Evolutionary conservation across 805 yeast species (phyloP), one percentile per base, ranked within the genome.

Genomic region (Yarrowia osloensis): DNA sequence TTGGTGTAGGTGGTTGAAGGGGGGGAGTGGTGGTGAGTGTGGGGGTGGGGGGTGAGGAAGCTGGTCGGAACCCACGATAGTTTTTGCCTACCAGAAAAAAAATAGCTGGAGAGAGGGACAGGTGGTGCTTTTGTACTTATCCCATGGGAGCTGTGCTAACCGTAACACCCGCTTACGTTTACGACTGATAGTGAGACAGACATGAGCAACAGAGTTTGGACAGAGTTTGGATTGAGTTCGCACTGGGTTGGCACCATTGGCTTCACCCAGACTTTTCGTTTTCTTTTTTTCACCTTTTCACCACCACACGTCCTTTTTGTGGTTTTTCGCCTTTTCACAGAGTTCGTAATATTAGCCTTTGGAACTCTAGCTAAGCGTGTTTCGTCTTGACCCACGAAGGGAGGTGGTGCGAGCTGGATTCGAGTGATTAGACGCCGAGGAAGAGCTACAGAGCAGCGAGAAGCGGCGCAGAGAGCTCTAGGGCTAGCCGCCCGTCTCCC

Each of bases 91-190:
- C 31, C 62, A n/a, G 62, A 19, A 54, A 39, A 54, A 39, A 37
- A 54, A 35, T n/a, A n/a, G 35, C 62, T 54, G 62, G 37, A 35
- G 46, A 54, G 47, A 39, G 63, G 63, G 37, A 57, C 15, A n/a
- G 22, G 49, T 28, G 47, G 63, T 28, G 63, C 63, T 57, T 57
- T 57, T 57, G 63, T 57, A 57, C 63, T 57, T 39, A 26, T 17
- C 26, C 46, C 62, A 54, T n/a, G 22, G n/a, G 12, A n/a, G 24
- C 35, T 24, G 46, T 54, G 33, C 46, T 54, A 54, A 54, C 62
- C 46, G 57, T 50, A 50, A 50, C 57, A 50, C 57, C 57, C 57
- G 57, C 57, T 50, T 50, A 50, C 57, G 57, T 50, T 50, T 50
- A 50, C 57, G 57, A 50, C 57, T 6, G 57, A 50, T 50, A 50